These are phyloP conservation scores for Daldinia grandis DNA, from an alignment of 495 filamentous ascomycete genomes.

Conservation along the genomic window DNA sequence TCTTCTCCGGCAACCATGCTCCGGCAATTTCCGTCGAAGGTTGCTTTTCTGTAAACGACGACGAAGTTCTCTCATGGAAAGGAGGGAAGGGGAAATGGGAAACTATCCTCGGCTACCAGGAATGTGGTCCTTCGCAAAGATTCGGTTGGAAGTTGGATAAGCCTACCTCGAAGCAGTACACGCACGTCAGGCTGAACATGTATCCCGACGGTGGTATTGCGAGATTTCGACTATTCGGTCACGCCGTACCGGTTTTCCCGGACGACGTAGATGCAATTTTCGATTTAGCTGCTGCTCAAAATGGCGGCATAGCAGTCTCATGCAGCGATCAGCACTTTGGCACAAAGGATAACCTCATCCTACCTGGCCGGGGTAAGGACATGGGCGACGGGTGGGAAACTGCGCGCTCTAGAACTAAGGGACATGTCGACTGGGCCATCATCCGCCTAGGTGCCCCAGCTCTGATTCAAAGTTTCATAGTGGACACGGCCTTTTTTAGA, in stretches of 20 bases:
- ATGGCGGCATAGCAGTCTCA: constrained; percentile 77
- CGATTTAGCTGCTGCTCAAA: constrained; percentile 83
- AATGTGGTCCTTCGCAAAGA: constrained; percentile 78
- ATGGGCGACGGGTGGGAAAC: constrained; percentile 99
- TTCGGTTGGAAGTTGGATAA: constrained; percentile 78
- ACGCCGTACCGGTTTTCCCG: constrained; percentile 76
- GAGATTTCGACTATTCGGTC: constrained; percentile 81
- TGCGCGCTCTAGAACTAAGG: constrained; percentile 74
- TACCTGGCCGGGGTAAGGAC: constrained; percentile 86
- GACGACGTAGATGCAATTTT: constrained; percentile 68
- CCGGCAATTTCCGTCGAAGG: constrained; percentile 85
- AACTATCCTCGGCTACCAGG: constrained; percentile 71
- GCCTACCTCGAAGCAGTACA: constrained; percentile 71
- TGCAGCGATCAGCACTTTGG: constrained; percentile 91
- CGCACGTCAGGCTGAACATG: constrained; percentile 87
- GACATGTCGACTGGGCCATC: constrained; percentile 88
- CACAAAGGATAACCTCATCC: constrained; percentile 79
- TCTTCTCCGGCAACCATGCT: constrained; percentile 88
- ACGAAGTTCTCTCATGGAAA: constrained; percentile 66
- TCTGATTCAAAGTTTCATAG: constrained; percentile 72
- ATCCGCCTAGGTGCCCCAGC: constrained; percentile 78
- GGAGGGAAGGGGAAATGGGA: constrained; percentile 71
- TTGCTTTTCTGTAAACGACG: constrained; percentile 67
- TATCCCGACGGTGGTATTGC: constrained; percentile 96
- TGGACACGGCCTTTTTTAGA: constrained; percentile 90